Base-by-base conservation (phyloP, 495 filamentous ascomycete species). In the Bryoglossum gracile region DNA sequence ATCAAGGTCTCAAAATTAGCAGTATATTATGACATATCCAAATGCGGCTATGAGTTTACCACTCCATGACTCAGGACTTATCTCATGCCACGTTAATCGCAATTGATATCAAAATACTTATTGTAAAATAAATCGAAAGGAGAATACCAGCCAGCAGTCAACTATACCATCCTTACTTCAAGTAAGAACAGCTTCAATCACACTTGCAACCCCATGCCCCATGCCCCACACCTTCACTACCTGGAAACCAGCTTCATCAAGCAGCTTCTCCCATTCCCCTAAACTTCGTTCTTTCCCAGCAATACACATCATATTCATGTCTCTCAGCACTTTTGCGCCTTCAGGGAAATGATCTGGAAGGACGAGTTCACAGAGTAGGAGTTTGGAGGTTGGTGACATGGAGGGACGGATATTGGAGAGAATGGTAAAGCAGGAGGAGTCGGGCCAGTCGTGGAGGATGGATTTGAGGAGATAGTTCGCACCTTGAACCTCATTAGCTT, bases 401-500 rank as follows among this genome's bases (percentile, higher is more conserved):
- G 46, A 36, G 1, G 48, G 48, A 8, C 30, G 39, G 10, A 51
- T 30, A 26, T 51, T 51, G 1, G 14, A 8, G 11, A 51, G 39
- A 25, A 51, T 51, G 26, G 43, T 24, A 18, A 51, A 30, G n/a
- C 48, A 51, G 2, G 38, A 25, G 6, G 18, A 4, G 14, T 51
- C 48, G 1, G 38, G 39, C 48, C 48, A 51, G 24, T 51, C 48
- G 32, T 51, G 48, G 21, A 51, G 22, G 33, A 51, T 44, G 30
- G 48, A 32, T 51, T 51, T 51, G 16, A 51, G 22, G 30, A 51
- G 36, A 23, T 51, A 43, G 23, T 28, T 43, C 18, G 48, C 23
- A 16, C 38, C 39, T 43, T 22, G 21, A 16, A 17, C 22, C 4
- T 24, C 22, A 42, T 14, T 42, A 5, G 3, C 16, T 48, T 2